A percentile compares a stretch with the other conserved stretches of the same genome.
Conservation (phyloP, 108 stramenopile genomes). For the Skeletonema marinoi region DNA sequence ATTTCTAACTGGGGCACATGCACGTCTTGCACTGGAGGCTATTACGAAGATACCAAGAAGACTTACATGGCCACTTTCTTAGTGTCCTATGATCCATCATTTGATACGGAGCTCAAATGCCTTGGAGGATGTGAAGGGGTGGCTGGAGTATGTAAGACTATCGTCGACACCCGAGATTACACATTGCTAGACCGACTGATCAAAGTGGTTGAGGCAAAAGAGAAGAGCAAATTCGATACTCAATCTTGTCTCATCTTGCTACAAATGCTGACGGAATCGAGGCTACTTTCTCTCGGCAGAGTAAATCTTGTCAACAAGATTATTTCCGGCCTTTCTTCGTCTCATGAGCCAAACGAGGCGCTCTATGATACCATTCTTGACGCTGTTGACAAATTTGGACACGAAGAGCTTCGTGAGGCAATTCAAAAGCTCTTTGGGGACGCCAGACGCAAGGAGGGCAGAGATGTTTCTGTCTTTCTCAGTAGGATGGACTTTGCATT, state of each 20-base stretch:
- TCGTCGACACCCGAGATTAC: slow-evolving; percentile 1
- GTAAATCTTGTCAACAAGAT: not conserved
- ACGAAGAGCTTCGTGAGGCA: not conserved
- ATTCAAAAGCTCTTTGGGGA: not conserved
- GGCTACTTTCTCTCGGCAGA: not conserved
- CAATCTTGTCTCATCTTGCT: not conserved
- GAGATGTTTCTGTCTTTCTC: not conserved
- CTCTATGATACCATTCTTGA: not conserved
- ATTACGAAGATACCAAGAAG: not conserved
- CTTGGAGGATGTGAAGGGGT: not conserved
- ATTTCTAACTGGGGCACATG: not conserved
- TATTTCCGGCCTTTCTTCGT: not conserved
- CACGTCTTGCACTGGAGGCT: not conserved
- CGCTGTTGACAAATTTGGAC: not conserved
- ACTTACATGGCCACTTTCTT: not conserved
- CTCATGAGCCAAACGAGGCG: not conserved
- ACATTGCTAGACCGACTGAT: not conserved
- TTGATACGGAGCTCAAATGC: slow-evolving; percentile 3
- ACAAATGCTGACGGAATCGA: not conserved
- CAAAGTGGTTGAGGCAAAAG: not conserved
- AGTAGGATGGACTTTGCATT: slow-evolving; percentile 2
- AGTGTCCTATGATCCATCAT: not conserved
- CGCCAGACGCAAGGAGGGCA: not conserved
- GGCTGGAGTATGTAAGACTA: not conserved
- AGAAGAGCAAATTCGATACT: not conserved